These are phyloP conservation scores for Solanum clarkiae DNA, from an alignment of 257 asterid genomes.

Conservation along the genomic window DNA sequence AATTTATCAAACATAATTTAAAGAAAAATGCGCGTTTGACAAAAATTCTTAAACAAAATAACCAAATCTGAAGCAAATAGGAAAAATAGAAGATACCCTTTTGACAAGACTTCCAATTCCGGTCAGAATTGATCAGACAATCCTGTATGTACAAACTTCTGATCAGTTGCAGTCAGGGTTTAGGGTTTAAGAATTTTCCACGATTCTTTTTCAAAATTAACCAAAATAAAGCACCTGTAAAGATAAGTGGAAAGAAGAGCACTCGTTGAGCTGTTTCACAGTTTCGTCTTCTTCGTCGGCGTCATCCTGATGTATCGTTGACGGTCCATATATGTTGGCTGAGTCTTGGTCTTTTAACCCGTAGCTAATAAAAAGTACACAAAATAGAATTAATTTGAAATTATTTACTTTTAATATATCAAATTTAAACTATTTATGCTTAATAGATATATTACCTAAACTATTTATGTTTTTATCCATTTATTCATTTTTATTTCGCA, in stretches of 20 bases:
- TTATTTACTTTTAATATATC: too few relatives aligned
- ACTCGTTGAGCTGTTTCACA: slow-evolving; percentile 66
- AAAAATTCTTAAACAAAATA: not conserved
- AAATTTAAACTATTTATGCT: too few relatives aligned
- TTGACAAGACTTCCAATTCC: slow-evolving; percentile 79
- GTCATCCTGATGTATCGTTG: slow-evolving; percentile 32
- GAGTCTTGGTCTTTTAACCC: slow-evolving; percentile 5
- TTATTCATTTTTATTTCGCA: too few relatives aligned
- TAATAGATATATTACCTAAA: too few relatives aligned
- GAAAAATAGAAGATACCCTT: slow-evolving; percentile 18
- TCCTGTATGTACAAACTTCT: slow-evolving; percentile 26
- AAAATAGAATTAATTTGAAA: too few relatives aligned
- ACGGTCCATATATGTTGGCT: slow-evolving; percentile 2
- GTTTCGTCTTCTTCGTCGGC: slow-evolving; percentile 61
- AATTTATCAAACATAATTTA: not conserved
- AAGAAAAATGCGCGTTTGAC: not conserved
- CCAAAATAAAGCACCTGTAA: slow-evolving; percentile 36
- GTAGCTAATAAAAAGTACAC: not conserved
- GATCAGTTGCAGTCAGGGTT: not conserved
- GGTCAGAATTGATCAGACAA: slow-evolving; percentile 40
- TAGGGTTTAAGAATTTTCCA: slow-evolving; percentile 8
- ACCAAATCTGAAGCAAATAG: not conserved
- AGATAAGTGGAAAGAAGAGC: slow-evolving; percentile 56
- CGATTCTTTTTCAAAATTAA: not conserved
- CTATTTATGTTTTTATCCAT: too few relatives aligned